These are phyloP conservation scores for Phialemonium atrogriseum DNA, from an alignment of 2,329 filamentous ascomycete species.

Conservation along the genomic window DNA sequence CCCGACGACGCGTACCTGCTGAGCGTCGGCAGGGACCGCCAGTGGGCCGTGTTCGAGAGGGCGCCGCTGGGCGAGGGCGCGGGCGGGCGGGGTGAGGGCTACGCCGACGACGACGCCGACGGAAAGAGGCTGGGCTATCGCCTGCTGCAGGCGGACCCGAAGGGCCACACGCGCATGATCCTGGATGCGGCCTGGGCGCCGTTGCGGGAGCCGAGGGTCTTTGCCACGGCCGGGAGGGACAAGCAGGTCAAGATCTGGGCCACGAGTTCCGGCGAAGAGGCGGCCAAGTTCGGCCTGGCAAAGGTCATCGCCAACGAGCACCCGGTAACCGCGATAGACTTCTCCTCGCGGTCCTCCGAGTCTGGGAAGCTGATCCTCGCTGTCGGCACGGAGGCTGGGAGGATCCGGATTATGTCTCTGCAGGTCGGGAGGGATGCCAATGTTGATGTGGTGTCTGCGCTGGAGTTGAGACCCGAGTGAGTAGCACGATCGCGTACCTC, in stretches of 20 bases:
- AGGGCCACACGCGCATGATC: conserved; percentile 90
- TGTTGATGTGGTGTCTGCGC: conserved; percentile 25
- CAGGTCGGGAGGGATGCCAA: conserved; percentile 20
- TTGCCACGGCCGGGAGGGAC: conserved; percentile 86
- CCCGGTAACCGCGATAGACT: conserved; percentile 65
- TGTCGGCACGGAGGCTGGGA: conserved; percentile 49
- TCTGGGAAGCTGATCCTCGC: conserved; percentile 35
- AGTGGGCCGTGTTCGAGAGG: conserved; percentile 73
- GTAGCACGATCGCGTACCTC: no score
- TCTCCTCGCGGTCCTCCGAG: conserved; percentile 33
- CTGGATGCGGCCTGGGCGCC: conserved; percentile 80
- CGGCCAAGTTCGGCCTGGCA: conserved; percentile 39
- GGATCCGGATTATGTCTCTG: conserved; percentile 34
- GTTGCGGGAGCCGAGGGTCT: conserved; percentile 37
- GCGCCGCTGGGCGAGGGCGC: conserved; percentile 15
- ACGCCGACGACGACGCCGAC: no score
- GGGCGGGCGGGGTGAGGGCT: no score
- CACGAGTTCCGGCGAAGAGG: conserved; percentile 19
- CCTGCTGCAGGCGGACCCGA: conserved; percentile 59
- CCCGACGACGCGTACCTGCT: conserved; percentile 64
- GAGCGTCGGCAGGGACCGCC: conserved; percentile 83
- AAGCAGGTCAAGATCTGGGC: conserved; percentile 73
- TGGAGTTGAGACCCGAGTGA: conserved; percentile 26
- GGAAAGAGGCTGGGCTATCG: no score
- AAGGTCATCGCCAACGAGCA: conserved; percentile 44